Evolutionary conservation across 2,329 filamentous ascomycete species (phyloP).

Genomic region (Ophiosphaerella korrae): DNA sequence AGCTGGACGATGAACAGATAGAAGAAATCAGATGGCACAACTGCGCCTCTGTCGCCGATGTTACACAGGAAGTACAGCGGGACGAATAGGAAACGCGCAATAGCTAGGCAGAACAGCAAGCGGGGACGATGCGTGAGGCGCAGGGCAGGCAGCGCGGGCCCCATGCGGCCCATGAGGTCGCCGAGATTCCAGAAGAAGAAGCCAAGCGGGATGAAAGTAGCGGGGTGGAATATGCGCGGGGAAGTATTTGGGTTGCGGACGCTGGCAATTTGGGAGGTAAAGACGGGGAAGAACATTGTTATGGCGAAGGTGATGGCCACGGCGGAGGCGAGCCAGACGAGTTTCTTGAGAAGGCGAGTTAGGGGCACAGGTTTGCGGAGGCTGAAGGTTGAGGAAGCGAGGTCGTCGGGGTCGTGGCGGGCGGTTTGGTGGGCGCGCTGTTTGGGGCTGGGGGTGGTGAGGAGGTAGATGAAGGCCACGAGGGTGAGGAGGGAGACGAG

Average conservation of each 20-base stretch:
- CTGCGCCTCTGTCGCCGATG: conserved; percentile 70
- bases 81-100: conserved; percentile 72
- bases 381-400: conserved; percentile 17
- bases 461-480: conserved; percentile 74
- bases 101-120: conserved; percentile 68
- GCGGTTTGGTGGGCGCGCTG: conserved; percentile 25
- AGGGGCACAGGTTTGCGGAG: conserved; percentile 62
- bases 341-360: conserved; percentile 71
- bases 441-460: conserved; percentile 56
- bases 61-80: conserved; percentile 93
- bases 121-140: conserved; percentile 66
- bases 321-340: conserved; percentile 76
- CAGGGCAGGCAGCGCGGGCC: conserved; percentile 64
- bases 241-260: conserved; percentile 51
- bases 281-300: conserved; percentile 95
- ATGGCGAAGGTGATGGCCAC: conserved; percentile 81
- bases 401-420: conserved; percentile 23
- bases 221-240: conserved; percentile 68
- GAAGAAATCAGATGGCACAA: conserved; percentile 80
- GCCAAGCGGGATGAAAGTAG: conserved; percentile 84
- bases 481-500: conserved; percentile 73
- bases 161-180: conserved; percentile 77
- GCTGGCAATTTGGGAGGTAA: conserved; percentile 64
- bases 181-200: conserved; percentile 95
- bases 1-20: conserved; percentile 85